Conservation (phyloP, 805 yeast species). For the Wickerhamomyces bisporus region DNA sequence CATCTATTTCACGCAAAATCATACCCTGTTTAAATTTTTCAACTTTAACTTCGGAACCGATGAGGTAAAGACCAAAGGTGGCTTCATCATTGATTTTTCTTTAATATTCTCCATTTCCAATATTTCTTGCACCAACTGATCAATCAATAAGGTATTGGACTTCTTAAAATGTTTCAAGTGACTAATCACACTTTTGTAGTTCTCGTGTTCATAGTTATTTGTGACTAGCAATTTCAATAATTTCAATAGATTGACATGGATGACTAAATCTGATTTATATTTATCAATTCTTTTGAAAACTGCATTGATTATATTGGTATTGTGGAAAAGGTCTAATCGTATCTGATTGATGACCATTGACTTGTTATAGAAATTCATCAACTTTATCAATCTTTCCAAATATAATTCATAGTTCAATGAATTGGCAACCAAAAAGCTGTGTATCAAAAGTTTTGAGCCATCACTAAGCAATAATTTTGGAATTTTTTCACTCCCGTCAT, state of each 20-base stretch:
- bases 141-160: constrained; percentile 15
- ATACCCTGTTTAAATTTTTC: not conserved
- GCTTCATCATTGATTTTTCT: constrained; percentile 29
- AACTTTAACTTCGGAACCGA: too few species aligned
- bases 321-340: constrained; percentile 15
- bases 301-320: constrained; percentile 8
- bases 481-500: constrained; percentile 27
- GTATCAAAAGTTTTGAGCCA: constrained; percentile 29
- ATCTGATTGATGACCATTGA: constrained; percentile 17
- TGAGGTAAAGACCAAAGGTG: constrained; percentile 17
- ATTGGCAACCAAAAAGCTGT: constrained; percentile 36
- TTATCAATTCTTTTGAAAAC: constrained; percentile 10
- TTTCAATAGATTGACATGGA: constrained; percentile 19
- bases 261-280: constrained; percentile 10
- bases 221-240: constrained; percentile 13
- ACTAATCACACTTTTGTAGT: constrained; percentile 8
- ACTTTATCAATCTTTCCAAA: constrained; percentile 34
- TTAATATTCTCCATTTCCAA: constrained; percentile 14
- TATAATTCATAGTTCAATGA: constrained; percentile 40
- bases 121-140: constrained; percentile 20
- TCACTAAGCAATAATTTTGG: constrained; percentile 22
- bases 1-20: too few species aligned
- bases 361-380: constrained; percentile 16
- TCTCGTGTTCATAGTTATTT: constrained; percentile 10
- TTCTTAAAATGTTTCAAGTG: constrained; percentile 6